Percentiles rank a stretch among this genome's conserved stretches.
phyloP scores from a whole-genome alignment of 176 grass and related monocot species.

The Oryza nivara region DNA sequence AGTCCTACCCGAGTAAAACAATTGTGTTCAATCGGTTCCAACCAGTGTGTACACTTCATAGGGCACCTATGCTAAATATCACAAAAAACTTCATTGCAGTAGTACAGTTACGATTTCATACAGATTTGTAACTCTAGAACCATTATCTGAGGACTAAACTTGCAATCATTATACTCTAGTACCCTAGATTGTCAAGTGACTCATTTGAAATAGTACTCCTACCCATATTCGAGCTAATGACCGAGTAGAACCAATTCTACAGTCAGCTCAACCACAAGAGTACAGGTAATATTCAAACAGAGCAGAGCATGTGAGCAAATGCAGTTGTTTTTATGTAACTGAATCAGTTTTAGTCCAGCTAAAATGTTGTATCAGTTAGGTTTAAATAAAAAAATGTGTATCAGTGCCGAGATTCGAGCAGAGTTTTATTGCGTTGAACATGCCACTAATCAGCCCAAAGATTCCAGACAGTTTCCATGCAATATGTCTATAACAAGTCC shows the following conservation, averaged over 20 bases:
- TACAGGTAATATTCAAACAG: background rate
- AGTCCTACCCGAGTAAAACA: too few relatives aligned
- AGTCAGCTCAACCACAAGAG: background rate
- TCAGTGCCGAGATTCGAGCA: background rate
- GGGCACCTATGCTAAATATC: too few relatives aligned
- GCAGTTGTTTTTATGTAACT: background rate
- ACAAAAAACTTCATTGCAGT: too few relatives aligned
- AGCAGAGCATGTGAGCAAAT: background rate
- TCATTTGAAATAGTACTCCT: background rate
- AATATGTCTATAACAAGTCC: background rate
- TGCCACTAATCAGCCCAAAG: constrained; percentile 36
- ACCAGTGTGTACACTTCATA: too few relatives aligned
- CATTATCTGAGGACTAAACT: too few relatives aligned
- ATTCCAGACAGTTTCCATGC: constrained; percentile 23
- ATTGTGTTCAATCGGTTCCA: too few relatives aligned
- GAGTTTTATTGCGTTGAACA: constrained; percentile 43
- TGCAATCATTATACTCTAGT: background rate
- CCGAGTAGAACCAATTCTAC: background rate
- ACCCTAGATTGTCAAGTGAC: background rate
- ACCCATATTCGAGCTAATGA: background rate
- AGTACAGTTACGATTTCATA: too few relatives aligned
- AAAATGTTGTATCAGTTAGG: too few relatives aligned
- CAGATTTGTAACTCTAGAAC: too few relatives aligned
- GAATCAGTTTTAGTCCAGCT: background rate
- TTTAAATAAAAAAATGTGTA: background rate